Percentiles rank a stretch among this genome's conserved stretches.
Conservation (phyloP, 2,329 filamentous ascomycete species). For the Pseudogymnoascus sp. region DNA sequence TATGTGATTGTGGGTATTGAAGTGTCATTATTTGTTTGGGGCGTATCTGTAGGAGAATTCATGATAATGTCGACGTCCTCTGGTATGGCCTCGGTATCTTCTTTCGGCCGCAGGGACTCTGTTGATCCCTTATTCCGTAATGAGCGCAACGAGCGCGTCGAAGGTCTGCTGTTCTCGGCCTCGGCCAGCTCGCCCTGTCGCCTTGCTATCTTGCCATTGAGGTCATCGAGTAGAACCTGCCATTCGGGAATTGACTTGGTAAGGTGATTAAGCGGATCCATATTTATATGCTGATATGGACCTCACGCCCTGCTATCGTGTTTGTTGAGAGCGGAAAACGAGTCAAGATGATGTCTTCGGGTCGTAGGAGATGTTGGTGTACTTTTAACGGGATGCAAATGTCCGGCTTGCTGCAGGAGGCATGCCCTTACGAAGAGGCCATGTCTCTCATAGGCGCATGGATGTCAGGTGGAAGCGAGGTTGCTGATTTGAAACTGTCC, state of each 20-base stretch:
- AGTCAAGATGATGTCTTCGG: not conserved
- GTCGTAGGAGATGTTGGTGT: not conserved
- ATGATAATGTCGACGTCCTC: not conserved
- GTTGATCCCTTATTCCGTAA: conserved; percentile 29
- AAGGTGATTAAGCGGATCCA: conserved; percentile 50
- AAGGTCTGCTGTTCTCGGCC: conserved; percentile 28
- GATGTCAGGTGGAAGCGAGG: not conserved
- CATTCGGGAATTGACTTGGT: conserved; percentile 51
- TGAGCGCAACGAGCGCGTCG: conserved; percentile 29
- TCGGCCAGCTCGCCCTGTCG: conserved; percentile 53
- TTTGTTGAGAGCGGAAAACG: not conserved
- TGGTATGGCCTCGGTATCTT: conserved; percentile 12
- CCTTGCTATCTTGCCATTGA: conserved; percentile 52
- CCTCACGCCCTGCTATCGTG: not conserved
- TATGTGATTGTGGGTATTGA: not conserved
- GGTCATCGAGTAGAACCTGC: conserved; percentile 49
- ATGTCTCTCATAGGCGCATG: not conserved
- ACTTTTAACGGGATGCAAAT: not conserved
- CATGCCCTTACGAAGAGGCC: not conserved
- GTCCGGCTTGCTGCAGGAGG: not conserved
- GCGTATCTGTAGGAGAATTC: not conserved
- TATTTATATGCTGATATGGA: conserved; percentile 18
- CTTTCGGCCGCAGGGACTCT: conserved; percentile 27
- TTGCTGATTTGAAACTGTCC: not conserved
- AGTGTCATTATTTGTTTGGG: not conserved